A percentile compares a stretch with the other conserved stretches of the same genome.
Conservation (phyloP, 345 rosid species). For the Salix caprea region DNA sequence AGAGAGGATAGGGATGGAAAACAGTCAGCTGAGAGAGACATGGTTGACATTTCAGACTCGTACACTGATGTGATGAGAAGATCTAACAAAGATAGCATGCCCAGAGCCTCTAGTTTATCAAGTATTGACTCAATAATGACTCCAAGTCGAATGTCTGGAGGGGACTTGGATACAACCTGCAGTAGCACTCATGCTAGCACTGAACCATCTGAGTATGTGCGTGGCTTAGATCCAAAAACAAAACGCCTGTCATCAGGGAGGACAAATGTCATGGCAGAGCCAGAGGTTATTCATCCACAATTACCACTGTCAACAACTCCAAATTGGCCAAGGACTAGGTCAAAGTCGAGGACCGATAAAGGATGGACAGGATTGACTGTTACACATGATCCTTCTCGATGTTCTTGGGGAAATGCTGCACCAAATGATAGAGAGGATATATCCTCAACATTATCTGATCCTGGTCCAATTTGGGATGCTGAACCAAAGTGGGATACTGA, state of each 20-base stretch:
- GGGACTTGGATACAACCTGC: conserved; percentile 65
- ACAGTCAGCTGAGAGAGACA: conserved; percentile 41
- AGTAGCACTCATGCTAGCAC: conserved; percentile 75
- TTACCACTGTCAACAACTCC: conserved; percentile 75
- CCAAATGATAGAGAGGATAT: conserved; percentile 88
- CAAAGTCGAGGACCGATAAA: conserved; percentile 86
- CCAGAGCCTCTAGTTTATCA: conserved; percentile 94
- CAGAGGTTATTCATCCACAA: conserved; percentile 91
- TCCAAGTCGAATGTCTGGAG: conserved; percentile 70
- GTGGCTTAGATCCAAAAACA: conserved; percentile 84
- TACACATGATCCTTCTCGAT: conserved; percentile 63
- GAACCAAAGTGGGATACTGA: conserved; percentile 94
- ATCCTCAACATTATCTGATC: conserved; percentile 93
- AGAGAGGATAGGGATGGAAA: conserved; percentile 66
- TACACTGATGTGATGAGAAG: conserved; percentile 79
- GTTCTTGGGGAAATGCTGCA: conserved; percentile 74
- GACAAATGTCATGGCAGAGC: conserved; percentile 60
- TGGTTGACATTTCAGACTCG: conserved; percentile 69
- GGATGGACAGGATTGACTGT: conserved; percentile 79
- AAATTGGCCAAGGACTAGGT: conserved; percentile 95
- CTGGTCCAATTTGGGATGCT: conserved; percentile 98
- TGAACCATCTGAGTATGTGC: conserved; percentile 92
- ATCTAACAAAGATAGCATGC: conserved; percentile 74
- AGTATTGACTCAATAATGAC: conserved; percentile 96
- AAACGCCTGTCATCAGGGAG: conserved; percentile 83